phyloP scores from a whole-genome alignment of 805 yeast genomes.

The Metschnikowia koreensis region DNA sequence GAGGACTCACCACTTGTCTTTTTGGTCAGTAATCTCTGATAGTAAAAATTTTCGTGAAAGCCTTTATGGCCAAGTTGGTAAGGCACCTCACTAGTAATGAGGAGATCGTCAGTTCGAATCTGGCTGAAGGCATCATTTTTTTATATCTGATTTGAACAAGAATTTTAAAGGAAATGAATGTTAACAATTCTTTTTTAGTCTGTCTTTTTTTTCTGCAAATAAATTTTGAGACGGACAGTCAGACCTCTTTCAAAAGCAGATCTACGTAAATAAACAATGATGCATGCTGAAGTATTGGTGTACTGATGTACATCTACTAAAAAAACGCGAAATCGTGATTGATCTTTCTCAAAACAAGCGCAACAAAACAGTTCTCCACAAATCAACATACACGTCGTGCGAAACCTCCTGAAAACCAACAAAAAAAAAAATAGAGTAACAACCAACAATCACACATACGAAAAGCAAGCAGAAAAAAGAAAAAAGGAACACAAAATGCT shows the following conservation, averaged over 20 bases:
- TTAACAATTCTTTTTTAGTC: too few species aligned
- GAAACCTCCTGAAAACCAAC: neutral
- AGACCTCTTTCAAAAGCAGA: too few species aligned
- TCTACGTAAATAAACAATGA: neutral
- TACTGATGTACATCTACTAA: slow-evolving; percentile 1
- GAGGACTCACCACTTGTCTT: neutral
- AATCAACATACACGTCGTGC: slow-evolving; percentile 2
- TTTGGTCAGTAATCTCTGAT: neutral
- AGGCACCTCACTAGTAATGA: slow-evolving; percentile 34
- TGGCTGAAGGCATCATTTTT: slow-evolving; percentile 11
- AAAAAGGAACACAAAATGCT: slow-evolving; percentile 1
- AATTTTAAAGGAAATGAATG: too few species aligned
- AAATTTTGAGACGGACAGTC: too few species aligned
- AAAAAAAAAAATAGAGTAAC: too few species aligned
- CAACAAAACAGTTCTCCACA: slow-evolving; percentile 2
- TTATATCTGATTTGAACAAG: neutral
- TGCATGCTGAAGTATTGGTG: neutral
- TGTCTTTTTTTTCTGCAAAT: too few species aligned
- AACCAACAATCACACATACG: neutral
- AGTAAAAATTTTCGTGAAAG: neutral
- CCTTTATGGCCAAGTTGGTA: slow-evolving; percentile 35
- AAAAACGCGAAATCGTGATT: neutral
- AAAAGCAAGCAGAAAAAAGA: neutral
- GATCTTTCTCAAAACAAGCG: neutral
- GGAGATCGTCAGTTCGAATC: slow-evolving; percentile 27